These are phyloP conservation scores for Venturia effusa DNA, from an alignment of 2,329 filamentous ascomycete genomes.

Conservation along the genomic window DNA sequence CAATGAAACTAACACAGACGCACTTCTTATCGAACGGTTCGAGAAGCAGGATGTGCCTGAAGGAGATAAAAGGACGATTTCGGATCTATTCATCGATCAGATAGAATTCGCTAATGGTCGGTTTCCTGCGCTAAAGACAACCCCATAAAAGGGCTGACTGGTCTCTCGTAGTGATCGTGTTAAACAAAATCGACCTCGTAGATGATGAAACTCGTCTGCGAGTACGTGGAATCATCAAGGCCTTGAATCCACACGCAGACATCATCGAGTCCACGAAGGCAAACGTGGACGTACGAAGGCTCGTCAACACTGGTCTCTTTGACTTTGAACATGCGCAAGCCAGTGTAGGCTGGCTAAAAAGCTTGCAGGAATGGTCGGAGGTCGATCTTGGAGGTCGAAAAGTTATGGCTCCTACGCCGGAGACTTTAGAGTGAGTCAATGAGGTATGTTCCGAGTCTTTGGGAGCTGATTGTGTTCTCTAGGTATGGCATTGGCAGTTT, in stretches of 20 bases:
- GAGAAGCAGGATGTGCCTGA: conserved; percentile 46
- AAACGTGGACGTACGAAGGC: conserved; percentile 49
- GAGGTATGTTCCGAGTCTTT: neutral
- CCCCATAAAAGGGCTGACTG: conserved; percentile 47
- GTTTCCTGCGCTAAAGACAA: neutral
- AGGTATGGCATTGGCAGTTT: conserved; percentile 56
- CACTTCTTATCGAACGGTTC: conserved; percentile 46
- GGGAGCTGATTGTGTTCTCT: conserved; percentile 42
- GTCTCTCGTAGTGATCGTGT: neutral
- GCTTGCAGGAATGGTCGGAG: conserved; percentile 56
- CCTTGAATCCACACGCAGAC: conserved; percentile 57
- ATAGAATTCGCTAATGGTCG: conserved; percentile 64
- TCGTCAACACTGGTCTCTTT: conserved; percentile 57
- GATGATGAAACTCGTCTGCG: conserved; percentile 33
- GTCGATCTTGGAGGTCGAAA: conserved; percentile 45
- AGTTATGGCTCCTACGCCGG: conserved; percentile 53
- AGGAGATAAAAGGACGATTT: conserved; percentile 56
- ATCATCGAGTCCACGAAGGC: conserved; percentile 50
- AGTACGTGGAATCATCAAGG: conserved; percentile 44
- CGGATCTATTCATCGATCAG: conserved; percentile 65
- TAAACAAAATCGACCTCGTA: conserved; percentile 51
- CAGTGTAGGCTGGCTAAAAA: conserved; percentile 59
- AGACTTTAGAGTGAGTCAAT: conserved; percentile 50
- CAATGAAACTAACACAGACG: conserved; percentile 54
- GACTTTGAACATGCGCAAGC: conserved; percentile 52